A percentile compares a stretch with the other conserved stretches of the same genome.
Evolutionary conservation across 2,329 filamentous ascomycete genomes (phyloP).

Genomic region (Colletotrichum lupini): DNA sequence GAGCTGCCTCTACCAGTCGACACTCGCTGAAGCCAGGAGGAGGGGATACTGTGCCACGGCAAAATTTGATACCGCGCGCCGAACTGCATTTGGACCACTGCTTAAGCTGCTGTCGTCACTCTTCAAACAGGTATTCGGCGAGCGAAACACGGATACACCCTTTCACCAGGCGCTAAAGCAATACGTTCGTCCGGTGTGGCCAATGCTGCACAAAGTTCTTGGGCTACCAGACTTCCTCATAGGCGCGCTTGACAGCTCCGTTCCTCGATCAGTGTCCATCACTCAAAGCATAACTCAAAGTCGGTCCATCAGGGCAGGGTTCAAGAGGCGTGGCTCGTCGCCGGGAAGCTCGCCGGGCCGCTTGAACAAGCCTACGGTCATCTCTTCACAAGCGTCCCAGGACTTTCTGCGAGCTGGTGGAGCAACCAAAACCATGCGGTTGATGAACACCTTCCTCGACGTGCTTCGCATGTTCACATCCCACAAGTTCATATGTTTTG

Average conservation of each 20-base stretch:
- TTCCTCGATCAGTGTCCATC: constrained; percentile 50
- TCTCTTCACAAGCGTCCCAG: constrained; percentile 64
- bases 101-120: constrained; percentile 73
- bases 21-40: constrained; percentile 69
- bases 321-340: constrained; percentile 61
- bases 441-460: constrained; percentile 90
- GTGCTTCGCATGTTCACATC: constrained; percentile 83
- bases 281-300: constrained; percentile 46
- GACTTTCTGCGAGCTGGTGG: constrained; percentile 69
- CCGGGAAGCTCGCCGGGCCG: constrained; percentile 56
- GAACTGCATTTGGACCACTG: constrained; percentile 71
- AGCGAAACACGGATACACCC: constrained; percentile 72
- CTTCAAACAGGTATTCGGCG: constrained; percentile 75
- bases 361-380: constrained; percentile 44
- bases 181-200: constrained; percentile 73
- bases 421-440: constrained; percentile 74
- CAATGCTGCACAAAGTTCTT: constrained; percentile 69
- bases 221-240: constrained; percentile 78
- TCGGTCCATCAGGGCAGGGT: constrained; percentile 44
- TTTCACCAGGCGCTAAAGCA: constrained; percentile 72
- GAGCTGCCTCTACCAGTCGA: constrained; percentile 71
- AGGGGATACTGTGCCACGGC: constrained; percentile 74
- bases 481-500: constrained; percentile 89
- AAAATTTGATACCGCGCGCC: constrained; percentile 72
- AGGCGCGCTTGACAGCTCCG: constrained; percentile 56